These are phyloP conservation scores for Termitomyces titanicus DNA, from an alignment of 768 basidiomycete species.

Conservation along the genomic window DNA sequence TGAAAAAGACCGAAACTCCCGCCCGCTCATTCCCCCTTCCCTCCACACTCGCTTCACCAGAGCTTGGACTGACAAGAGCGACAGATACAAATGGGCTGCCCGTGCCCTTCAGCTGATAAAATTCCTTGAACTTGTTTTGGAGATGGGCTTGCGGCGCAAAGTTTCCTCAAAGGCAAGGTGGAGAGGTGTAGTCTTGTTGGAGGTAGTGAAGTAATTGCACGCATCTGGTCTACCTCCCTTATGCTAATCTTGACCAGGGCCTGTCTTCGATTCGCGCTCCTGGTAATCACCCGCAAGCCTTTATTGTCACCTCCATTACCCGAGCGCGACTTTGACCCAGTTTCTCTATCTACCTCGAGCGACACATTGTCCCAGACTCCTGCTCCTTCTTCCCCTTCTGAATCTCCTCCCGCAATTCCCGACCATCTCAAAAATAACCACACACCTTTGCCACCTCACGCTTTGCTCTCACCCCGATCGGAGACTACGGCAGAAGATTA, in stretches of 20 bases:
- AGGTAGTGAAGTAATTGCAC: constrained; percentile 76
- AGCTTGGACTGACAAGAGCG: constrained; percentile 73
- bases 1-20: constrained; percentile 63
- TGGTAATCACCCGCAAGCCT: constrained; percentile 75
- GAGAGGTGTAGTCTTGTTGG: constrained; percentile 74
- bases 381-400: constrained; percentile 50
- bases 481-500: constrained; percentile 72
- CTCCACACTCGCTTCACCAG: constrained; percentile 87
- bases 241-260: constrained; percentile 45
- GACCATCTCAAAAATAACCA: constrained; percentile 83
- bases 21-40: constrained; percentile 70
- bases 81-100: constrained; percentile 75
- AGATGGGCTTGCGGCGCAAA: constrained; percentile 83
- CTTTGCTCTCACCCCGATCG: constrained; percentile 53
- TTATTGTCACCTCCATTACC: constrained; percentile 76
- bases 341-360: constrained; percentile 53
- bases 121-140: constrained; percentile 80
- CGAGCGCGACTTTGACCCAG: constrained; percentile 83
- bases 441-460: constrained; percentile 59
- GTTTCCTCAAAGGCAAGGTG: constrained; percentile 63
- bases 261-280: constrained; percentile 64
- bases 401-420: constrained; percentile 55
- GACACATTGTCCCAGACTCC: constrained; percentile 57
- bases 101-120: constrained; percentile 72
- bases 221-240: constrained; percentile 5